phyloP scores from a whole-genome alignment of 2,329 filamentous ascomycete genomes.

The Talaromyces marneffei region DNA sequence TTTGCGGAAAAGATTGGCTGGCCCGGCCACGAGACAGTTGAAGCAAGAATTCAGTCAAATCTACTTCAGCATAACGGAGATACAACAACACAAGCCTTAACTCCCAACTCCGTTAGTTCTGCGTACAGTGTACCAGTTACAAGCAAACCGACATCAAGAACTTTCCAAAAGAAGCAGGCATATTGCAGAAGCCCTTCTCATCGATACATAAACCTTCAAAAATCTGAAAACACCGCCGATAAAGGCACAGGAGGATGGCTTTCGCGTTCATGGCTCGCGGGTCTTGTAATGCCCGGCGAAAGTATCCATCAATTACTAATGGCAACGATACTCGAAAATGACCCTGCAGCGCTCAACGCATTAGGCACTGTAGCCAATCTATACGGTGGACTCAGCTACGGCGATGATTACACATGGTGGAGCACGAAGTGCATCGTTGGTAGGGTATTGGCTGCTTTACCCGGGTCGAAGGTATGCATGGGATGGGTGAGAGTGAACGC shows the following conservation, averaged over 20 bases:
- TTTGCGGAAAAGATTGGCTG: constrained; percentile 49
- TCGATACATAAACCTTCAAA: constrained; percentile 26
- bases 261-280: constrained; percentile 51
- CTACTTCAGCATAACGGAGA: constrained; percentile 18
- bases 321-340: constrained; percentile 51
- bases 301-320: constrained; percentile 51
- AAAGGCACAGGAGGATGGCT: constrained; percentile 48
- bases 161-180: constrained; percentile 23
- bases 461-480: constrained; percentile 47
- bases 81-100: neutral
- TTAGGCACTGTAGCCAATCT: constrained; percentile 49
- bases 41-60: constrained; percentile 33
- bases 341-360: constrained; percentile 42
- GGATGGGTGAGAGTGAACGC: constrained; percentile 47
- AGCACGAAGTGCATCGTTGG: constrained; percentile 52
- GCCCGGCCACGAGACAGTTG: constrained; percentile 40
- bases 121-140: neutral
- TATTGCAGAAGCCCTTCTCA: constrained; percentile 26
- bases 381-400: constrained; percentile 51
- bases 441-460: constrained; percentile 45
- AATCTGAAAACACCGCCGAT: constrained; percentile 7
- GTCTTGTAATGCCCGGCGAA: constrained; percentile 51
- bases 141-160: neutral
- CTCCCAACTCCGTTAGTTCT: neutral
- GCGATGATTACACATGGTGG: constrained; percentile 47